phyloP scores from a whole-genome alignment of 1,284 basidiomycete species.

The Tilletia caries region DNA sequence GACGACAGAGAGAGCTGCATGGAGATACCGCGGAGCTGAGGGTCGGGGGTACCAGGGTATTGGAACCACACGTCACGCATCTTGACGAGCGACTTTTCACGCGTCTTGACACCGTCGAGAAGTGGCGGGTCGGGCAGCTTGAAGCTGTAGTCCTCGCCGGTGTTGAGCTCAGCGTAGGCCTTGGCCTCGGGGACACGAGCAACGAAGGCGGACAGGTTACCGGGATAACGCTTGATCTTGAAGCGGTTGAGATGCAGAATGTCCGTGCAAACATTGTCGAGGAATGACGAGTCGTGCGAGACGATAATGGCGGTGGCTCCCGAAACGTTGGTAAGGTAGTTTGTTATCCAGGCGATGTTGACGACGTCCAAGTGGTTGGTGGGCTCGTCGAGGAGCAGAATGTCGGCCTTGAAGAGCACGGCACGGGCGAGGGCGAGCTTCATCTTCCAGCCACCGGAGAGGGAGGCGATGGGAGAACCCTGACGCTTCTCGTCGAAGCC shows the following conservation, averaged over 20 bases:
- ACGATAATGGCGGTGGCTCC: constrained; percentile 53
- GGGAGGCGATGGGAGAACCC: constrained; percentile 49
- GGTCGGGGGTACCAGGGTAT: constrained; percentile 50
- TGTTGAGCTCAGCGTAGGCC: constrained; percentile 52
- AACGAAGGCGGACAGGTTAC: constrained; percentile 52
- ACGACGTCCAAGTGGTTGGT: constrained; percentile 55
- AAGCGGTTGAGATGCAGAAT: constrained; percentile 54
- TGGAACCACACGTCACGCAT: constrained; percentile 53
- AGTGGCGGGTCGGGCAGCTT: constrained; percentile 54
- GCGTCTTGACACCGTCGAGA: constrained; percentile 54
- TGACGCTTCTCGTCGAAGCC: constrained; percentile 52
- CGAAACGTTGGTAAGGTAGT: constrained; percentile 47
- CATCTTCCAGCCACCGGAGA: constrained; percentile 55
- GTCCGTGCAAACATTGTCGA: constrained; percentile 53
- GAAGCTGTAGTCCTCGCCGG: constrained; percentile 54
- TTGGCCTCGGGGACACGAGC: constrained; percentile 53
- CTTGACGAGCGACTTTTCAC: constrained; percentile 55
- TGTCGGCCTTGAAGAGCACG: constrained; percentile 54
- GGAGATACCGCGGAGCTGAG: constrained; percentile 51
- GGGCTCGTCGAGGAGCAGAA: constrained; percentile 53
- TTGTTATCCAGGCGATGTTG: constrained; percentile 54
- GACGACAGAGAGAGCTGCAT: constrained; percentile 54
- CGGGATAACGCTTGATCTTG: constrained; percentile 54
- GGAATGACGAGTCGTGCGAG: constrained; percentile 54
- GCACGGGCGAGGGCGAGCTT: constrained; percentile 54